Evolutionary conservation across 768 basidiomycete species (phyloP), one percentile per base, ranked within the genome.

Genomic region (Serendipita vermifera): DNA sequence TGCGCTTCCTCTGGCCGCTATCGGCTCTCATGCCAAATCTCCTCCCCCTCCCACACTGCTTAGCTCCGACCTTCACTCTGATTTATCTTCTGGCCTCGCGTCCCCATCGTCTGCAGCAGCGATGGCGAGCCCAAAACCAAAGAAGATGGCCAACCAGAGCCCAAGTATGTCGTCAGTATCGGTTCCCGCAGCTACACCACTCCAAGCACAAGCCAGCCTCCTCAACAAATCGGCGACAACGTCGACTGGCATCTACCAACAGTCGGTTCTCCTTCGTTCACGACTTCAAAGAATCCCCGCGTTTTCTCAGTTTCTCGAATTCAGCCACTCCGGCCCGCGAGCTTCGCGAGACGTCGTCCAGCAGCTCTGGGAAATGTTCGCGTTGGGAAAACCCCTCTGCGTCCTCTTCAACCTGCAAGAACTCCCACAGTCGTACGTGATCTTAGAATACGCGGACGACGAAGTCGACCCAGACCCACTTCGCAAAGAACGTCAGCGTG

Each of bases 341-440:
- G 81, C 81, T 68, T 86, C 85, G 29, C 24, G 31, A 38, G 92
- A 97, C 72, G 89, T 91, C 35, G 94, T 99, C 63, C 83, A 85
- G 41, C 88, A 91, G 68, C 81, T 97, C 51, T 94, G 93, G 84
- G 87, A 90, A 65, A 82, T 87, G 66, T 87, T 99, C 71, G 82
- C 91, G 38, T 78, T 91, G 32, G 96, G 96, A 58, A 82, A 89
- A 48, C 84, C 92, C 39, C 85, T 98, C 62, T 94, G 91, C 72
- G 96, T 87, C 73, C 82, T 99, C 63, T 94, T 89, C 76, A 94
- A 99, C 71, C 81, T 86, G 67, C 82, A 97, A 56, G 46, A 51
- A 1, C 2, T 51, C n/a, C 3, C 46, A 20, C 5, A 20, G 22
- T 20, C 24, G 7, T 29, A 5, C 22, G 31, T 26, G 22, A 51